A percentile compares a stretch with the other conserved stretches of the same genome.
Evolutionary conservation across 768 basidiomycete species (phyloP).

Genomic region (Lactarius akahatsu): DNA sequence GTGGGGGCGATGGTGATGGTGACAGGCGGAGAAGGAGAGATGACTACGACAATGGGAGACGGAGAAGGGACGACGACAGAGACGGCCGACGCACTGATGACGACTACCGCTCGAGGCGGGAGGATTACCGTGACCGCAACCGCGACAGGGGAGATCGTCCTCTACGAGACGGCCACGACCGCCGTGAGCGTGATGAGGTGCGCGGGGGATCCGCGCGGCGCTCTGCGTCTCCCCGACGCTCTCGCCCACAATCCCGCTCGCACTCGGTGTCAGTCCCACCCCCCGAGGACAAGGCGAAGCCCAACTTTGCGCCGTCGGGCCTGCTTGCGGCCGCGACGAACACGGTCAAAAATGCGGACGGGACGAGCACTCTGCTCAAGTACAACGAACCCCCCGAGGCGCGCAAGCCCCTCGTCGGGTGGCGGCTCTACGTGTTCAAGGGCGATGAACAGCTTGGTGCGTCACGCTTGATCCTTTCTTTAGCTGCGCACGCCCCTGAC

Average conservation of each 20-base stretch:
- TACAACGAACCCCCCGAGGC: conserved; percentile 99
- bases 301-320: conserved; percentile 87
- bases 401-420: conserved; percentile 82
- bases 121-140: conserved; percentile 45
- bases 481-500: background rate
- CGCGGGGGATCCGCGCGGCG: conserved; percentile 43
- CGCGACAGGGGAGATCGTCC: conserved; percentile 42
- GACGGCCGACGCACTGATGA: conserved; percentile 37
- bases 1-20: conserved; percentile 20
- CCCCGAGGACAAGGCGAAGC: conserved; percentile 66
- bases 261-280: conserved; percentile 48
- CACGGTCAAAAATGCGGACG: conserved; percentile 72
- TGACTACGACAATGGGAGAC: conserved; percentile 23
- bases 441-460: conserved; percentile 87
- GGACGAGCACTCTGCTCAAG: conserved; percentile 83
- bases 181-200: conserved; percentile 37
- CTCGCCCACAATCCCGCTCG: conserved; percentile 33
- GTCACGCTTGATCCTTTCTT: conserved; percentile 34
- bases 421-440: conserved; percentile 98
- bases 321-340: conserved; percentile 96
- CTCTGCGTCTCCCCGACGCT: conserved; percentile 58
- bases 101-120: conserved; percentile 44
- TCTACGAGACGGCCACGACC: conserved; percentile 41
- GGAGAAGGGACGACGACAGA: conserved; percentile 32
- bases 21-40: conserved; percentile 22